phyloP scores from a whole-genome alignment of 2,329 filamentous ascomycete species.

The Fusarium chlamydosporum region DNA sequence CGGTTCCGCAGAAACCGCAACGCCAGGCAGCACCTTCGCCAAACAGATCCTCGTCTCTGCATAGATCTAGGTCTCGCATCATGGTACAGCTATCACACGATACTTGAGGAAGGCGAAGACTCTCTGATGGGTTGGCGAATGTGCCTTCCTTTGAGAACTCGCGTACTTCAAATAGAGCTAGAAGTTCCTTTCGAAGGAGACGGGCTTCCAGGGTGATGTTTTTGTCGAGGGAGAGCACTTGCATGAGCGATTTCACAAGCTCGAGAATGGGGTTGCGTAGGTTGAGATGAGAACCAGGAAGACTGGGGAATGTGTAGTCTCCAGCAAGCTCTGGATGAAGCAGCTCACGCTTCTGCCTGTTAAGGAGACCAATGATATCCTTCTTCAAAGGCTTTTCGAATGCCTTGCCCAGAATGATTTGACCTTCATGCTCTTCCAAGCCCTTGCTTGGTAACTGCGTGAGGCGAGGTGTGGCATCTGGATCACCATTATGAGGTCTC shows the following conservation, averaged over 20 bases:
- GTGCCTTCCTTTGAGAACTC: conserved; percentile 92
- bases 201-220: conserved; percentile 91
- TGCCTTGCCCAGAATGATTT: conserved; percentile 80
- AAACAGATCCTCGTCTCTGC: conserved; percentile 86
- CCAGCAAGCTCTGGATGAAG: conserved; percentile 88
- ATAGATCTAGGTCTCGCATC: conserved; percentile 89
- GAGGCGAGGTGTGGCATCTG: conserved; percentile 66
- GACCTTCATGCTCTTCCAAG: conserved; percentile 70
- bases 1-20: conserved; percentile 80
- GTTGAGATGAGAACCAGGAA: conserved; percentile 77
- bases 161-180: conserved; percentile 91
- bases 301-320: conserved; percentile 87
- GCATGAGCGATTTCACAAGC: conserved; percentile 92
- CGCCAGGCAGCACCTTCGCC: conserved; percentile 71
- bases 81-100: conserved; percentile 93
- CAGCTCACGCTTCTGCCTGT: conserved; percentile 88
- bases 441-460: conserved; percentile 72
- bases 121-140: conserved; percentile 87
- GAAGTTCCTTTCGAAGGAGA: conserved; percentile 87
- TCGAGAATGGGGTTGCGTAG: conserved; percentile 82
- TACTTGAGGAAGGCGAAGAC: conserved; percentile 79
- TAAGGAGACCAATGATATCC: conserved; percentile 84
- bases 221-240: conserved; percentile 91
- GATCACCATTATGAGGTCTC: conserved; percentile 69
- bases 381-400: conserved; percentile 94